Percentiles rank a stretch among this genome's conserved stretches.
phyloP scores from a whole-genome alignment of 257 asterid species.

The Capsicum baccatum region DNA sequence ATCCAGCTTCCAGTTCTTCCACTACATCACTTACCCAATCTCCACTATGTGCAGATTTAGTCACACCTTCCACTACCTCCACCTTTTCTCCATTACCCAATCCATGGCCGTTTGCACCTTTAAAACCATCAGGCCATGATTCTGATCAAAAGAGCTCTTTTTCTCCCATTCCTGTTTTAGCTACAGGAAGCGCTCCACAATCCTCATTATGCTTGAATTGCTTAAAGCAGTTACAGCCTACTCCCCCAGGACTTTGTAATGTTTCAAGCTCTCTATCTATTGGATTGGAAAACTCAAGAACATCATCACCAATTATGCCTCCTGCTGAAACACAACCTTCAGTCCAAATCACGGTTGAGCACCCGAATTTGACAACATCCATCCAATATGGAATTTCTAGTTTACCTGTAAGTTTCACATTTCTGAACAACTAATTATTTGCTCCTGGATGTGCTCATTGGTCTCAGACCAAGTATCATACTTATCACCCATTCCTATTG shows the following conservation, averaged over 20 bases:
- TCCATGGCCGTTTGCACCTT: too few species aligned
- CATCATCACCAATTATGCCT: constrained; percentile 17
- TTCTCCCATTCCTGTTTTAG: background rate
- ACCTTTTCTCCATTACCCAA: too few species aligned
- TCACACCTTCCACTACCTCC: background rate
- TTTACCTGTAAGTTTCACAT: constrained; percentile 40
- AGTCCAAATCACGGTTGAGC: constrained; percentile 27
- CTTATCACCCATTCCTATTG: background rate
- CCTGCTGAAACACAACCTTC: constrained; percentile 32
- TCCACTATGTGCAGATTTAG: background rate
- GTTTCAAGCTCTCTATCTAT: constrained; percentile 5
- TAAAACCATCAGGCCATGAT: background rate
- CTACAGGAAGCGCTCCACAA: background rate
- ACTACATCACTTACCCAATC: background rate
- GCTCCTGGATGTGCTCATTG: background rate
- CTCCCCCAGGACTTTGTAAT: background rate
- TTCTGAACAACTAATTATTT: constrained; percentile 6
- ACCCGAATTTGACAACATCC: constrained; percentile 9
- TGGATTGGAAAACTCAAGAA: background rate
- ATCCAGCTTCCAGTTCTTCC: background rate
- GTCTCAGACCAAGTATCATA: background rate
- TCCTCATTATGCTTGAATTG: constrained; percentile 20
- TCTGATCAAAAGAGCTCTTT: background rate
- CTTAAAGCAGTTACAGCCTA: constrained; percentile 16
- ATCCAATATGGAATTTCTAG: constrained; percentile 46